These are phyloP conservation scores for Trichophyton rubrum DNA, from an alignment of 2,329 filamentous ascomycete genomes.

Conservation along the genomic window DNA sequence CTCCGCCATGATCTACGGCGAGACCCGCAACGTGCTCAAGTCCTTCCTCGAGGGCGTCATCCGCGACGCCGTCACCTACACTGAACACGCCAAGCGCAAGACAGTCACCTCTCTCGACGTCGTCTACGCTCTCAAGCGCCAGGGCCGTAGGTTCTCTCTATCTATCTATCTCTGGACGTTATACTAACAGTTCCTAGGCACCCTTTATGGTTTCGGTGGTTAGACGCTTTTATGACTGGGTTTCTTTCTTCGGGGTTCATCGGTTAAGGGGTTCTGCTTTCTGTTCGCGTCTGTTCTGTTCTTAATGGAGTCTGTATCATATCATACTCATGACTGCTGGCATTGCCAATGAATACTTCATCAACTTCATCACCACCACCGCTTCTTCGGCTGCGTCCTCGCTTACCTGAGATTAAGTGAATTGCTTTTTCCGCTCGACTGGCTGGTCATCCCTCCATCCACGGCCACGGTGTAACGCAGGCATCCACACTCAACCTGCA, in stretches of 20 bases:
- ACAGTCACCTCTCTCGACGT: conserved; percentile 46
- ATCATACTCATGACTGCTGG: neutral
- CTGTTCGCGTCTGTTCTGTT: neutral
- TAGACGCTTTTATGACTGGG: conserved; percentile 35
- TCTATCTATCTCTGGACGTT: too few species aligned
- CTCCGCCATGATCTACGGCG: conserved; percentile 84
- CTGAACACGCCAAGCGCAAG: conserved; percentile 66
- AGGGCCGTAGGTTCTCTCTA: conserved; percentile 37
- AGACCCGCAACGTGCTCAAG: conserved; percentile 72
- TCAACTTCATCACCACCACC: too few species aligned
- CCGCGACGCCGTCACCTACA: conserved; percentile 68
- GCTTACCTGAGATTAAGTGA: too few species aligned
- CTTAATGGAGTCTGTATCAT: neutral
- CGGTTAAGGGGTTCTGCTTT: conserved; percentile 9
- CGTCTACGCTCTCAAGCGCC: conserved; percentile 52
- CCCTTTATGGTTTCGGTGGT: conserved; percentile 83
- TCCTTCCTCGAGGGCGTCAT: conserved; percentile 75
- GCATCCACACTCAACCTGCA: too few species aligned
- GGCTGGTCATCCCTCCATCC: too few species aligned
- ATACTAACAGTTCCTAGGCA: conserved; percentile 29
- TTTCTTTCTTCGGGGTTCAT: conserved; percentile 6
- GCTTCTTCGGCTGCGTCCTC: too few species aligned
- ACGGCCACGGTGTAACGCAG: neutral
- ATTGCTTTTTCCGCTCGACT: too few species aligned
- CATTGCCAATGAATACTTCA: too few species aligned